Percentiles rank a stretch among this genome's conserved stretches.
Evolutionary conservation across 129 eudicot species (phyloP).

Genomic region (Silybum marianum): DNA sequence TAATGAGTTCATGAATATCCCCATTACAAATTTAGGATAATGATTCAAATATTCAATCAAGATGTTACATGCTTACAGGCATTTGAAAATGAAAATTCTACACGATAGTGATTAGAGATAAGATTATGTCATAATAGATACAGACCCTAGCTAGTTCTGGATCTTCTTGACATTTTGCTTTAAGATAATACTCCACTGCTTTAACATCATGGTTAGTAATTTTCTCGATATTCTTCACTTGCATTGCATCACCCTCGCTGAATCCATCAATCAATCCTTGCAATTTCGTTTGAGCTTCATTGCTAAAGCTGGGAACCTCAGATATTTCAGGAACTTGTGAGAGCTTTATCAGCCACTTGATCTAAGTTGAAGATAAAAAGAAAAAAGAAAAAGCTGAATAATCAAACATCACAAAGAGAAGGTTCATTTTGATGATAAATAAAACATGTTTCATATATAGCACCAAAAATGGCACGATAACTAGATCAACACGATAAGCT

Average conservation of each 20-base stretch:
- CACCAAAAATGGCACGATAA: neutral
- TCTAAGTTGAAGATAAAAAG: slow-evolving; percentile 27
- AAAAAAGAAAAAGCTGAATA: neutral
- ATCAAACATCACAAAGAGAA: neutral
- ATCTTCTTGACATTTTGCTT: slow-evolving; percentile 81
- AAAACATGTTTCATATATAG: neutral
- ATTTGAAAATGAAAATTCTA: slow-evolving; percentile 1
- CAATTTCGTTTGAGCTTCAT: slow-evolving; percentile 61
- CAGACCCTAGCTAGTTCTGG: slow-evolving; percentile 78
- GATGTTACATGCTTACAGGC: neutral
- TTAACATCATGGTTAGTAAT: slow-evolving; percentile 97
- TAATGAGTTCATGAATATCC: neutral
- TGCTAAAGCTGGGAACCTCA: slow-evolving; percentile 88
- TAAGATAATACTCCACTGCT: slow-evolving; percentile 96
- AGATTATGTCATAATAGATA: slow-evolving; percentile 8
- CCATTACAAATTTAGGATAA: neutral
- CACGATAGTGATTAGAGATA: neutral
- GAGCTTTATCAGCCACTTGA: slow-evolving; percentile 85
- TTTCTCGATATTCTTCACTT: slow-evolving; percentile 85
- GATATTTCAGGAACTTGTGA: slow-evolving; percentile 72
- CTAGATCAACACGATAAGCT: neutral
- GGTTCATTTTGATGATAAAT: neutral
- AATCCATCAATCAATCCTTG: slow-evolving; percentile 67
- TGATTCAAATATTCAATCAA: neutral
- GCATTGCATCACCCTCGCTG: slow-evolving; percentile 64